Base-by-base conservation (phyloP, 768 basidiomycete genomes). In the Mycena chlorophos region DNA sequence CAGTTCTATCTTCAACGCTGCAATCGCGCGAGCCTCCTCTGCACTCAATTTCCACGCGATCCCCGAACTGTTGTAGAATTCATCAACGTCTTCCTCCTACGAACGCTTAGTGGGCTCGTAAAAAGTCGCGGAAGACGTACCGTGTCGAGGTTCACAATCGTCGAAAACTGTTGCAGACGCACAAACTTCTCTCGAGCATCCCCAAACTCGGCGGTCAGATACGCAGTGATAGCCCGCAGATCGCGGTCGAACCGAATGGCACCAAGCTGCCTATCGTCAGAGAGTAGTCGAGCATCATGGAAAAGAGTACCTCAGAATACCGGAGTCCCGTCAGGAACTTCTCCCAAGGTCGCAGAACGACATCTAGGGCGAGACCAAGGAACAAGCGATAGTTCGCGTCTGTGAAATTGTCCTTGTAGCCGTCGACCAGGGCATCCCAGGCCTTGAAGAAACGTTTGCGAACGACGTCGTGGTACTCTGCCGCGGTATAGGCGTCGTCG, bases 241-340 rank as follows among this genome's bases (percentile, higher is more conserved):
- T 99, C 96, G 17, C 89, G 84, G 65, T 99, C 97, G 67, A 97
- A 95, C 16, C 94, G 88, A 56, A 99, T 88, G 3, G 94, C 96
- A 23, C 97, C 97, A 55, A 98, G 82, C 95, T 98, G 62, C 16
- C 51, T 17, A 42, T 39, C 37, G 43, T 47, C 5, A 22, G 52
- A 51, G 19, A 52, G 56, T 42, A 43, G 48, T 38, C 8, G 50
- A 19, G 14, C n/a, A 28, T 42, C 37, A 23, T 28, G n/a, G 42
- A 26, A 23, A 20, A 34, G 4, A 14, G 56, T 62, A 89, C 94
- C 80, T 98, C 96, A 12, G 91, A 91, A 68, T 90, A 98, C 71
- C 82, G 88, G 65, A 96, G 78, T 1, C 83, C 79, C 63, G 86
- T 77, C 20, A 94, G 76, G 62, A 86, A 83, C 69, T 91, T 96